Base-by-base conservation (phyloP, 148 eudicot genomes). In the Arbutus unedo region DNA sequence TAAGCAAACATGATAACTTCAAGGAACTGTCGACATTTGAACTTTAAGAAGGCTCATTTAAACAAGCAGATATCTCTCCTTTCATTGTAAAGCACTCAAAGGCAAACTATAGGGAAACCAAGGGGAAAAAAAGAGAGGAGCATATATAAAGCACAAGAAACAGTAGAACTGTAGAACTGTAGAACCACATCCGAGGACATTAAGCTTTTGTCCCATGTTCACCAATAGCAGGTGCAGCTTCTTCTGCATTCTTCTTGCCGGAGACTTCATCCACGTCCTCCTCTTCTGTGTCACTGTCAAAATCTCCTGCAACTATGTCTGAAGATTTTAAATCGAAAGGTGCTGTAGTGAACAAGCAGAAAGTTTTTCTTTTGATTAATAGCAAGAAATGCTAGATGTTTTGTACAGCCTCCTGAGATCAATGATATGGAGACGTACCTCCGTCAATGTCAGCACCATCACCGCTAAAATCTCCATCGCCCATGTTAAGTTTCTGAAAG, bases 401-500 rank as follows among this genome's bases (percentile, higher is more conserved):
- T 44, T n/a, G 2, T 45, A 73, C 44, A 15, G 11, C 76, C 68
- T 3, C 10, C 54, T 9, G 0, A 13, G 11, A 60, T n/a, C 82
- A 55, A 51, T 6, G 5, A 71, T 11, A 18, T 18, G 0, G 45
- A 77, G 56, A 51, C 19, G 31, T 78, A 88, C 91, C 92, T 90
- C 88, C 87, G 77, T 89, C 89, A 2, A 74, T 73, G 50, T 82
- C 90, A 21, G 83, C 80, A 60, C 78, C 91, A 72, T 89, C 91
- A 80, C 23, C 78, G 71, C 85, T 91, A 84, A 84, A 84, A 84
- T 88, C 95, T 74, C 85, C 91, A 76, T 88, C 95, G 79, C 90
- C 92, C 91, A 92, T 85, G 91, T 86, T 86, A 49, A 93, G 87
- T 31, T 90, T 90, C 97, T 92, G 88, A 82, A 88, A 79, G 43